Conservation (phyloP, 1,284 basidiomycete species). For the Caloboletus firmus region DNA sequence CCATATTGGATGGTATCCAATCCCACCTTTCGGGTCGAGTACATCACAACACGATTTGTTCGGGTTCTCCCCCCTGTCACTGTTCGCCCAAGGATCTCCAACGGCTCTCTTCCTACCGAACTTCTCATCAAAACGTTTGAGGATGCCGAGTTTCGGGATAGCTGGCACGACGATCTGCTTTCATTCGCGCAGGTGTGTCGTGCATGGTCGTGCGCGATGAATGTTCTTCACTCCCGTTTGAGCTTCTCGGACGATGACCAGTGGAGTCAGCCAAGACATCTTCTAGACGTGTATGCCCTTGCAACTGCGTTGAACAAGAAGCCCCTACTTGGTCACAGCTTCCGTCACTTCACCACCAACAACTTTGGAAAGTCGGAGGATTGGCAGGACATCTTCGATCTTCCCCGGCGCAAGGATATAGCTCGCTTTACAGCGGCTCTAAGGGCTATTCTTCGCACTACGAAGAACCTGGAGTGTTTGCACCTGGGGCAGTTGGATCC, state of each 20-base stretch:
- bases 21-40: conserved; percentile 20
- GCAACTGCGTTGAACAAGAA: conserved; percentile 12
- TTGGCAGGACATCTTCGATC: not conserved
- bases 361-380: conserved; percentile 13
- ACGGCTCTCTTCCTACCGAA: conserved; percentile 21
- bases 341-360: conserved; percentile 21
- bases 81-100: conserved; percentile 6
- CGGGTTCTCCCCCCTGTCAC: conserved; percentile 17
- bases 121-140: conserved; percentile 25
- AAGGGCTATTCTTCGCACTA: conserved; percentile 19
- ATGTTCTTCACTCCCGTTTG: conserved; percentile 18
- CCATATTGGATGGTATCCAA: conserved; percentile 3
- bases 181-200: conserved; percentile 29
- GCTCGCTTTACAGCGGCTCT: conserved; percentile 20
- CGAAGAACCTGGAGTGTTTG: conserved; percentile 17
- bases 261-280: not conserved
- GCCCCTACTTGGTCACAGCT: conserved; percentile 9
- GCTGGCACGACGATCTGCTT: conserved; percentile 24
- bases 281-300: conserved; percentile 14
- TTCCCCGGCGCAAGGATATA: not conserved
- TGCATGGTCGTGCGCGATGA: conserved; percentile 27
- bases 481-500: conserved; percentile 19
- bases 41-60: conserved; percentile 24
- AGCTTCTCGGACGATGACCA: conserved; percentile 22
- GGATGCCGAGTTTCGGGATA: conserved; percentile 20